Conservation (phyloP, 306 rosid species). For the Quercus bicolor region DNA sequence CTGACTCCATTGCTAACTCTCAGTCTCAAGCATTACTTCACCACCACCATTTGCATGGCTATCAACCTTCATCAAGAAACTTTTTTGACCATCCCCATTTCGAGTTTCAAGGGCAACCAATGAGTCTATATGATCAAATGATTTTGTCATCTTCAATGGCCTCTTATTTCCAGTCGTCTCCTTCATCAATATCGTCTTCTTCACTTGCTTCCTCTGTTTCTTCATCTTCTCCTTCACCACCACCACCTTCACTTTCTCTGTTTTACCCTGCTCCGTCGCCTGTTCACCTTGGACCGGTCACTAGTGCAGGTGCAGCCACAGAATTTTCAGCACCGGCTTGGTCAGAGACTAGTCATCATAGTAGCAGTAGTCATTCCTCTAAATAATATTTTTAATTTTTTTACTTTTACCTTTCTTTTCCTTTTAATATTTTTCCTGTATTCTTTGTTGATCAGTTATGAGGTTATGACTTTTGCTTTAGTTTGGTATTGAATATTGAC, state of each 20-base stretch:
- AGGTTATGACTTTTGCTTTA: background rate
- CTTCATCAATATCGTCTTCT: slow-evolving; percentile 10
- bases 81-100: background rate
- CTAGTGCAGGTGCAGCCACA: background rate
- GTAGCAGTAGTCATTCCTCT: slow-evolving; percentile 20
- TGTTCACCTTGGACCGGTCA: background rate
- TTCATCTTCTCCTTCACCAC: slow-evolving; percentile 20
- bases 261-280: slow-evolving; percentile 10
- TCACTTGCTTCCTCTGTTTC: slow-evolving; percentile 5
- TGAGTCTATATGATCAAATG: slow-evolving; percentile 26
- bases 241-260: slow-evolving; percentile 12
- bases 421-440: background rate
- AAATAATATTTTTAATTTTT: background rate
- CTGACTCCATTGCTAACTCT: slow-evolving; percentile 44
- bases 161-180: slow-evolving; percentile 31
- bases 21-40: background rate
- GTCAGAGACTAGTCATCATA: slow-evolving; percentile 20
- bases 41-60: slow-evolving; percentile 1
- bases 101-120: background rate
- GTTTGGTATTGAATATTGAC: background rate
- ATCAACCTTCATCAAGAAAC: background rate
- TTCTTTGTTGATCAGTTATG: background rate
- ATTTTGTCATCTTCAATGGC: slow-evolving; percentile 19
- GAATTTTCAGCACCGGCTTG: slow-evolving; percentile 2
- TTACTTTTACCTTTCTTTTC: background rate